A percentile compares a stretch with the other conserved stretches of the same genome.
Evolutionary conservation across 208 protist genomes (phyloP).

Genomic region (Trypanosoma lewisi): DNA sequence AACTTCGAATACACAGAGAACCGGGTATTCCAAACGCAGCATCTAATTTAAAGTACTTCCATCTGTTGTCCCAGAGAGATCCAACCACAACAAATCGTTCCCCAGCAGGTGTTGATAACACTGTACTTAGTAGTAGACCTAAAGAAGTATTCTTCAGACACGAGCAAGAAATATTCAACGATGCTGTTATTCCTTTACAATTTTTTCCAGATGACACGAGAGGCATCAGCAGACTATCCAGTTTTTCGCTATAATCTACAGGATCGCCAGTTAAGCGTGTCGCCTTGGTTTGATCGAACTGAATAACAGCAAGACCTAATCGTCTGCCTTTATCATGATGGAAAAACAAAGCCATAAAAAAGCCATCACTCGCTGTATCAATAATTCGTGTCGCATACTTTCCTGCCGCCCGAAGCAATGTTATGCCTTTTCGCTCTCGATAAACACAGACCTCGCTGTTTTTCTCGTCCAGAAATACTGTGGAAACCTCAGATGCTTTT

Average conservation of each 20-base stretch:
- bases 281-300: constrained; percentile 14
- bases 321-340: constrained; percentile 27
- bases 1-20: constrained; percentile 34
- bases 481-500: constrained; percentile 7
- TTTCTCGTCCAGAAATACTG: constrained; percentile 23
- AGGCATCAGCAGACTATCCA: constrained; percentile 22
- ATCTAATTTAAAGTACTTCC: constrained; percentile 43
- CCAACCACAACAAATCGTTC: constrained; percentile 38
- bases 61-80: constrained; percentile 27
- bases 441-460: constrained; percentile 21
- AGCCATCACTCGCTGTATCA: constrained; percentile 18
- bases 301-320: constrained; percentile 28
- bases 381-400: constrained; percentile 26
- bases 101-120: constrained; percentile 22
- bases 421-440: constrained; percentile 18
- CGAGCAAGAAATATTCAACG: constrained; percentile 32
- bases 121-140: constrained; percentile 35
- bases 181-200: constrained; percentile 3
- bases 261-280: constrained; percentile 20
- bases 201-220: constrained; percentile 3
- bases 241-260: constrained; percentile 21
- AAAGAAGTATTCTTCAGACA: constrained; percentile 31
- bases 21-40: constrained; percentile 11
- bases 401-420: constrained; percentile 20
- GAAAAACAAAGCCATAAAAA: constrained; percentile 26